Evolutionary conservation across 1,284 basidiomycete species (phyloP), one percentile per base, ranked within the genome.

Genomic region (Hypsizygus ulmarius): DNA sequence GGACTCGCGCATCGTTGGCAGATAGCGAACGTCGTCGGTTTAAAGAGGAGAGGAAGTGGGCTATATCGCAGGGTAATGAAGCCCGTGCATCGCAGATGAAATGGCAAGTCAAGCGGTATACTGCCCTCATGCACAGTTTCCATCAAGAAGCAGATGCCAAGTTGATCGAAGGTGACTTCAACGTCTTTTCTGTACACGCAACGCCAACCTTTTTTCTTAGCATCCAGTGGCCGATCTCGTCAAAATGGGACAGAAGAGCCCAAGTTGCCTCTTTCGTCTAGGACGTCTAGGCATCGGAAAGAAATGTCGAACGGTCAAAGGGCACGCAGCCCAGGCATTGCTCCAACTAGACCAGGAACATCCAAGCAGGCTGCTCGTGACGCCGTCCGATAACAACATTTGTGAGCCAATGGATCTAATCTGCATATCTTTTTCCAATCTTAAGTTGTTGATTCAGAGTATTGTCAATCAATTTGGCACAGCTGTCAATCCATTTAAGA

Each of bases 21-120:
- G 89, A 90, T 56, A 88, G 81, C 52, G 87, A 91, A 65, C 79
- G 86, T 28, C 75, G 88, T 39, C 74, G 87, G 47, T 88, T 82
- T 69, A 87, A 82, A 68, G 88, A 91, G 65, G 88, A 91, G 65
- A 76, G 80, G 59, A 88, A 90, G 63, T 91, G 88, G 88, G 88
- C 88, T 2, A 61, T 82, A 42, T 84, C 85, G 21, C 79, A 85
- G 62, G 87, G 87, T 0, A 89, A 91, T 61, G 58, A 69, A 36
- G 81, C 84, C 10, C 77, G 87, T 37, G 88, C 87, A 15, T 71
- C 75, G 19, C 83, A 91, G 69, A 80, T 90, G 72, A 81, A 80
- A 55, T 89, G 85, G 82, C 84, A 89, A 63, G 84, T 89, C 49
- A 84, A 84, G 66, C 77, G 82, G 15, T 90, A 87, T 62, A 79